Base-by-base conservation (phyloP, 1,139 yeast genomes). In the Arxiozyma telluris region DNA sequence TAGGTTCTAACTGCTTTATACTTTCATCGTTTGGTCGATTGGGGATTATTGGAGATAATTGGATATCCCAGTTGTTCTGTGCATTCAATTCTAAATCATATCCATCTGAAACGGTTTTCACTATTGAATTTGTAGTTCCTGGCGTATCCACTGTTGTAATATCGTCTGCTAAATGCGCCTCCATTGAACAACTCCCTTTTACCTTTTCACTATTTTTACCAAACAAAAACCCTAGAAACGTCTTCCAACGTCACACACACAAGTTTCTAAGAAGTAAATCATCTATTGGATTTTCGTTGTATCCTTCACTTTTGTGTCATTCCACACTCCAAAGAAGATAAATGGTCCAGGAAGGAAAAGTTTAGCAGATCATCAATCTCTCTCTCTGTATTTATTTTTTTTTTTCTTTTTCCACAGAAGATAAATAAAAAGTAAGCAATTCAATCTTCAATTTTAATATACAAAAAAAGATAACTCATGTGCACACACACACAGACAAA, bases 1-100 rank as follows among this genome's bases (percentile, higher is more conserved):
- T 8, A 27, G 11, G 7, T 30, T 20, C 50, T 54, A n/a, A 47
- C 34, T 38, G 45, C 52, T 42, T 49, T 49, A 21, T 39, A 43
- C 2, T 22, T 25, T 38, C 21, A 3, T 46, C 25, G 9, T 30
- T 41, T 27, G 30, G 49, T 38, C 22, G 42, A 27, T 34, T 38
- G 6, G n/a, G 6, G 12, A 46, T 34, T 18, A 46, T 46, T 25
- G 49, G 30, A 27, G 49, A 30, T 22, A 46, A 46, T 21, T 46
- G 18, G 17, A 46, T 38, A 25, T 38, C 22, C 42, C 38, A 41
- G 15, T 46, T 17, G 9, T 23, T 21, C 17, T 21, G 7, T 17
- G n/a, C 41, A 20, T 41, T 48, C 11, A 38, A 25, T 17, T 22
- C 18, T 27, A 34, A 20, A 9, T 42, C 49, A 20, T 38, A 6